Percentiles rank a stretch among this genome's conserved stretches.
phyloP scores from a whole-genome alignment of 225 moss, liverwort and hornwort species.

The Bryoerythrophyllum caledonicum region DNA sequence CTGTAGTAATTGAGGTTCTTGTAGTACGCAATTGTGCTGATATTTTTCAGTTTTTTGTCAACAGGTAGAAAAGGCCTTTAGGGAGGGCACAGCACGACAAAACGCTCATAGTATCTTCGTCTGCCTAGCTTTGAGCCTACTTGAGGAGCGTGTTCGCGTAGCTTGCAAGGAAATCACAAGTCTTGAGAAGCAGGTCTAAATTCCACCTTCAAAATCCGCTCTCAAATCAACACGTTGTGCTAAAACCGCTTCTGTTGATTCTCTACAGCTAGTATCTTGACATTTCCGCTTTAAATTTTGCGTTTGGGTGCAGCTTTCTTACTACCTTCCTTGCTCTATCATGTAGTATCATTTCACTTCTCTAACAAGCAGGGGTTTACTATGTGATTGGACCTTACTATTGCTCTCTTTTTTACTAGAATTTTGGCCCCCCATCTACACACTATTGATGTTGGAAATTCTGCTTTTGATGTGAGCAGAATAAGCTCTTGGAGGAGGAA shows the following conservation, averaged over 20 bases:
- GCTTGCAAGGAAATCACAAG: conserved; percentile 99
- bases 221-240: conserved; percentile 1
- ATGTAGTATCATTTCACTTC: background rate
- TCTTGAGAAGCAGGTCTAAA: conserved; percentile 93
- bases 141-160: conserved; percentile 98
- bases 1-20: conserved; percentile 26
- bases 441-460: conserved; percentile 1
- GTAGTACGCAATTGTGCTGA: conserved; percentile 35
- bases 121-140: conserved; percentile 95
- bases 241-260: conserved; percentile 10
- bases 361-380: background rate
- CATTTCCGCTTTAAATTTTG: background rate
- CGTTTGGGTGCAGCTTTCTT: conserved; percentile 3
- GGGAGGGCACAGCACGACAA: conserved; percentile 99
- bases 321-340: conserved; percentile 13
- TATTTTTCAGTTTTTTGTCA: conserved; percentile 42
- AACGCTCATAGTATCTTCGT: conserved; percentile 99
- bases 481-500: conserved; percentile 99
- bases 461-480: conserved; percentile 46
- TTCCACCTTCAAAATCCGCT: conserved; percentile 21
- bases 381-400: conserved; percentile 3
- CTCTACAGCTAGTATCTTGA: background rate
- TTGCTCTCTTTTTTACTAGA: conserved; percentile 5
- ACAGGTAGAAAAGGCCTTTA: conserved; percentile 87
- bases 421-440: background rate